Base-by-base conservation (phyloP, 2,329 filamentous ascomycete genomes). In the Phialophora expanda region DNA sequence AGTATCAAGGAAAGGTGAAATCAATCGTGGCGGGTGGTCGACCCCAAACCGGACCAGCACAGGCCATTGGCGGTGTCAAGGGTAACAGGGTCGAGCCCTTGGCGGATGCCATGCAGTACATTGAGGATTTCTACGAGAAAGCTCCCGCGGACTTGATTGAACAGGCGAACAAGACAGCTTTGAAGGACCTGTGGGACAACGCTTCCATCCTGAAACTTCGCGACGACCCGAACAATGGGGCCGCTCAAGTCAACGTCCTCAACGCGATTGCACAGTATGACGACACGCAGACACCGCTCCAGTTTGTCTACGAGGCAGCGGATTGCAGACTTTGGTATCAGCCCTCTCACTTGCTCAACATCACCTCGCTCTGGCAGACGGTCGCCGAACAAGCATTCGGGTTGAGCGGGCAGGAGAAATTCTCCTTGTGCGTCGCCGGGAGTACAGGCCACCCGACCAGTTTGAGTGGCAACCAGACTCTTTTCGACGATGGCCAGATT, bases 1-100 rank as follows among this genome's bases (percentile, higher is more conserved):
- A 81, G 22, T 75, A 81, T 28, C 79, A 85, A 65, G 84, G 78
- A 20, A 82, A 84, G 22, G 83, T 89, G 2, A 83, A 83, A 69
- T 84, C 83, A 38, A 80, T 89, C 53, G 81, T 81, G 1, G 78
- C 87, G 28, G 88, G 89, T 8, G 89, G 89, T 1, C 83, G 85
- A 0, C 84, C 88, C 0, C 76, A 77, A 9, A 71, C 79, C 0
- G 78, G 77, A 4, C 82, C 84, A 0, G 89, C 88, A 78, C 86
- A 89, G 77, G 83, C 81, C 3, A 80, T 89, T n/a, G 87, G 88
- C 14, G 88, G 88, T 20, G 83, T 86, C 56, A 87, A 89, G 71
- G 89, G 88, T 4, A 66, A 69, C 9, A 61, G 72, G 41, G 66
- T 65, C 17, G 65, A 64, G 53, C n/a, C 34, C 4, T 57, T 61